These are phyloP conservation scores for Ustilago vetiveriae DNA, from an alignment of 1,284 basidiomycete genomes.

Conservation along the genomic window DNA sequence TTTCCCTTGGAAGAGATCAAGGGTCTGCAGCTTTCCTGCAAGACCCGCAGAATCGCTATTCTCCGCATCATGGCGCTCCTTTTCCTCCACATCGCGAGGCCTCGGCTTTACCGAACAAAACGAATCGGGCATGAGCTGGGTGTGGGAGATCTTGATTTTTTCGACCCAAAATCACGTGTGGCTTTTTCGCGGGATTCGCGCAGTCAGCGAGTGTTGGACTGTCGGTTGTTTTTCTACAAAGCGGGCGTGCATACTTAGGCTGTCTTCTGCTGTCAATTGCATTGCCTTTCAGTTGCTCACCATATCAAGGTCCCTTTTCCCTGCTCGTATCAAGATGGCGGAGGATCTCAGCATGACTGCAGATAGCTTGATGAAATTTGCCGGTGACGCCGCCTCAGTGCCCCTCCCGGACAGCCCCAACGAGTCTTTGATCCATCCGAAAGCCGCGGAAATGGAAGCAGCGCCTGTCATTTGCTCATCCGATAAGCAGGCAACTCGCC, in stretches of 20 bases:
- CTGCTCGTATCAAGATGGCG: too few species aligned
- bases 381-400: conserved; percentile 15
- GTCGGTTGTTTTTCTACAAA: conserved; percentile 37
- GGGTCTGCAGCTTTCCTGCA: background rate
- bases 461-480: background rate
- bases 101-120: conserved; percentile 1
- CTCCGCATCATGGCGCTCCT: background rate
- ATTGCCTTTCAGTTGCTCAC: background rate
- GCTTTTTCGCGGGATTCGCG: conserved; percentile 17
- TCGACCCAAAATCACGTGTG: conserved; percentile 36
- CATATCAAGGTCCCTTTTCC: too few species aligned
- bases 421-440: conserved; percentile 5
- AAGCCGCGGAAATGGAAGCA: background rate
- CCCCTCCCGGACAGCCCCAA: conserved; percentile 24
- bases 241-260: too few species aligned
- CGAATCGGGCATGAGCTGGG: too few species aligned
- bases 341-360: too few species aligned
- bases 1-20: background rate
- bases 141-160: too few species aligned
- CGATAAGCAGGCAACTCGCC: background rate
- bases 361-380: too few species aligned
- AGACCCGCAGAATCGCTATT: background rate
- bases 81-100: background rate
- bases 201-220: conserved; percentile 25
- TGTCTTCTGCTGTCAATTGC: background rate